Evolutionary conservation across 441 rosid genomes (phyloP), one percentile per base, ranked within the genome.

Genomic region (Geranium incanum): DNA sequence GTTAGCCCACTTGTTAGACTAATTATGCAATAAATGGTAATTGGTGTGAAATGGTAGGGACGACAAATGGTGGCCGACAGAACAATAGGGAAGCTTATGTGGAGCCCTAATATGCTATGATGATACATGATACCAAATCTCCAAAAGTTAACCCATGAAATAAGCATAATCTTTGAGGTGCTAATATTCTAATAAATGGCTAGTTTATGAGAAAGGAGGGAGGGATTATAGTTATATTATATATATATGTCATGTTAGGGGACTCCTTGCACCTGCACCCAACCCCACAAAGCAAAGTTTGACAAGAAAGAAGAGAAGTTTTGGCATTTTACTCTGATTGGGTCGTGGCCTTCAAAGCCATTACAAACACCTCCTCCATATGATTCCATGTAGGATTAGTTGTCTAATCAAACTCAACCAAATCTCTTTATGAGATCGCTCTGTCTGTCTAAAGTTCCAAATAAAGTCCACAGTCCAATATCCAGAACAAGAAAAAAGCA

Each of bases 11-110:
- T 71, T 68, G 75, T 63, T 66, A 41, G 71, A 63, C 66, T 74
- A 45, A 18, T 21, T 48, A 50, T 41, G 71, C 50, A 6, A 64
- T 73, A 82, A 80, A 83, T 79, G 82, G 84, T 74, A 77, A 74
- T 33, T 71, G 78, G 73, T 75, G 69, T 71, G 33, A 68, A 70
- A 78, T 76, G 80, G 82, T 72, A 72, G 86, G 82, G 85, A 71
- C 33, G 33, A 28, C 74, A 76, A 81, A 72, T 59, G 65, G 65
- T 85, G 85, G 93, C 93, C 89, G 90, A 86, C 90, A 82, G 71
- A 67, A 78, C 77, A 83, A 86, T 78, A 76, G 81, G 43, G 84
- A 80, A 78, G 84, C 80, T 79, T 84, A 78, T 75, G 84, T 77
- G 81, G 82, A 81, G 82, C 80, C 79, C 69, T 72, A 19, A 70